phyloP scores from a whole-genome alignment of 2,329 filamentous ascomycete species.

The Cercospora sp. region DNA sequence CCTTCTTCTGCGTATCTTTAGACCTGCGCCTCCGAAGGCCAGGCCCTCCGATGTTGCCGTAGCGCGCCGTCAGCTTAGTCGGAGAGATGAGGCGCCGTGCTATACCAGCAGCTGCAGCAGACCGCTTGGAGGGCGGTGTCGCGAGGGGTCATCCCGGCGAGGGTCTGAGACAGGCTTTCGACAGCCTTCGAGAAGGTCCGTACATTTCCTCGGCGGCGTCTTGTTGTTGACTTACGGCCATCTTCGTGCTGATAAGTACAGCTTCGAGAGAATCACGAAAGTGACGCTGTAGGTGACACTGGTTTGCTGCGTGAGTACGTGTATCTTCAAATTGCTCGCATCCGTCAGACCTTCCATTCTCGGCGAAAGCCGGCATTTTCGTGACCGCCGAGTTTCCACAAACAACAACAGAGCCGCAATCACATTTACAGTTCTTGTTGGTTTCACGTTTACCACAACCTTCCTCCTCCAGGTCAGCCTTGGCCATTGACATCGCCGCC shows the following conservation, averaged over 20 bases:
- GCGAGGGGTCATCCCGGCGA: conserved; percentile 3
- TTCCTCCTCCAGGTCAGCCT: neutral
- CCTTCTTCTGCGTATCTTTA: neutral
- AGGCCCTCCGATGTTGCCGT: neutral
- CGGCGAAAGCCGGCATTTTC: neutral
- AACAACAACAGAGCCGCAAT: neutral
- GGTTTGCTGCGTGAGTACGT: neutral
- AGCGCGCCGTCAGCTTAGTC: neutral
- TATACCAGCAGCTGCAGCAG: neutral
- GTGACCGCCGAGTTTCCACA: neutral
- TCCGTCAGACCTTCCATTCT: neutral
- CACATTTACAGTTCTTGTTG: neutral
- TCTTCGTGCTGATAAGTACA: neutral
- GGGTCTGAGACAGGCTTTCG: conserved; percentile 1
- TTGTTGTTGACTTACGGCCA: neutral
- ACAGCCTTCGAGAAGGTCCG: neutral
- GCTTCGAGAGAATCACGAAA: neutral
- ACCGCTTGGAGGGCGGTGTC: neutral
- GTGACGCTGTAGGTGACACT: neutral
- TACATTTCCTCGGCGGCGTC: neutral
- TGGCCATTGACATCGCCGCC: neutral
- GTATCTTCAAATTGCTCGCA: too few relatives aligned
- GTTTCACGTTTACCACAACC: neutral
- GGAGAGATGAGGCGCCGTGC: neutral
- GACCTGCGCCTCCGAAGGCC: neutral